These are phyloP conservation scores for Kodamaea kakaduensis DNA, from an alignment of 805 yeast genomes.

Conservation along the genomic window DNA sequence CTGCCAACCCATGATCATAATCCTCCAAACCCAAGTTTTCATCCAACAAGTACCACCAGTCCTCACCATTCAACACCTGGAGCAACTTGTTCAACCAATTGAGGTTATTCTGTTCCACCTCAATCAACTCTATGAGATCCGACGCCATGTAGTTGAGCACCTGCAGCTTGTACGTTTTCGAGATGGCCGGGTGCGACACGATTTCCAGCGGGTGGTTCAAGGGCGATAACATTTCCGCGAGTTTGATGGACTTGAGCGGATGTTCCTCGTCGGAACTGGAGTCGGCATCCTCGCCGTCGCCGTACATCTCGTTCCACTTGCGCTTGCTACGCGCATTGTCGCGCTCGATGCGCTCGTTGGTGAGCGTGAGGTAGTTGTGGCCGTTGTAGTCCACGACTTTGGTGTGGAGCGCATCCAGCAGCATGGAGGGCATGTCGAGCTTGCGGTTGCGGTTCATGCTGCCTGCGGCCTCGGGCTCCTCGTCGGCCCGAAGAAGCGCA, in stretches of 20 bases:
- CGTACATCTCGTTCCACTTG: conserved; percentile 32
- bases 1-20: conserved; percentile 61
- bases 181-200: conserved; percentile 63
- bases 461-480: conserved; percentile 3
- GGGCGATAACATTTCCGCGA: conserved; percentile 62
- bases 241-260: conserved; percentile 27
- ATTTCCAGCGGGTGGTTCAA: conserved; percentile 78
- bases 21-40: conserved; percentile 61
- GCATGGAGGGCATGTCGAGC: conserved; percentile 15
- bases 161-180: conserved; percentile 56
- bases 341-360: conserved; percentile 32
- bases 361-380: conserved; percentile 30
- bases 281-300: conserved; percentile 9
- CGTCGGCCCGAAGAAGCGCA: conserved; percentile 22
- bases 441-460: conserved; percentile 32
- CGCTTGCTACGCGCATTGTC: conserved; percentile 28
- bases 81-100: conserved; percentile 66
- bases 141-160: conserved; percentile 55
- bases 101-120: conserved; percentile 76
- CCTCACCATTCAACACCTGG: conserved; percentile 83
- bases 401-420: conserved; percentile 21
- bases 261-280: conserved; percentile 15
- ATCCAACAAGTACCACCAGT: conserved; percentile 63
- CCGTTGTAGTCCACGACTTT: conserved; percentile 41
- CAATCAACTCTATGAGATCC: conserved; percentile 73